Evolutionary conservation across 2,329 filamentous ascomycete species (phyloP).

Genomic region (Xylaria sp.): DNA sequence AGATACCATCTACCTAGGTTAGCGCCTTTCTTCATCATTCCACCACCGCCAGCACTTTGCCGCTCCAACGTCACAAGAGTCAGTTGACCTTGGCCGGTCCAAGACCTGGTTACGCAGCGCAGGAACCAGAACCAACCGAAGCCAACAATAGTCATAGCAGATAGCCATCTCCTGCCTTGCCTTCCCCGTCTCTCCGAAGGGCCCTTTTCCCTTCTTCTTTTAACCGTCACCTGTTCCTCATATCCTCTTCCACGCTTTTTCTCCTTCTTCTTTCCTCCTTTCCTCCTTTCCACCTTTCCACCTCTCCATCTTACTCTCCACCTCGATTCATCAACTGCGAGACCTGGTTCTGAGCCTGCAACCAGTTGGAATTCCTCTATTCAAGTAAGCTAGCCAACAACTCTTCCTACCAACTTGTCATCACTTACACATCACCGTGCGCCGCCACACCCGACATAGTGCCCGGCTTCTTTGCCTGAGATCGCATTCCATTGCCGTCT

Average conservation of each 20-base stretch:
- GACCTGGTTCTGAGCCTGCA: slow-evolving; percentile 10
- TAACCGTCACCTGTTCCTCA: slow-evolving; percentile 1
- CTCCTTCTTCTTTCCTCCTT: not conserved
- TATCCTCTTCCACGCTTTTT: not conserved
- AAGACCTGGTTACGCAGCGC: slow-evolving; percentile 5
- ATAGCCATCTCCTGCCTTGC: not conserved
- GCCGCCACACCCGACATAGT: slow-evolving; percentile 15
- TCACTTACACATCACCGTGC: slow-evolving; percentile 1
- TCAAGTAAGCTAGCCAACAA: slow-evolving; percentile 11
- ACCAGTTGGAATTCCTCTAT: slow-evolving; percentile 4
- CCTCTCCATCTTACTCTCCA: not conserved
- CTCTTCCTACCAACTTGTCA: not conserved
- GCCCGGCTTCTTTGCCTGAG: not conserved
- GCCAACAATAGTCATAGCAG: slow-evolving; percentile 2
- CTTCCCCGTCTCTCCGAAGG: not conserved
- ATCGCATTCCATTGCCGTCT: slow-evolving; percentile 23
- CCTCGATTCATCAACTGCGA: too few relatives aligned
- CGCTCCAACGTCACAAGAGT: slow-evolving; percentile 27
- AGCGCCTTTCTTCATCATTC: slow-evolving; percentile 22
- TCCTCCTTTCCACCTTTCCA: not conserved
- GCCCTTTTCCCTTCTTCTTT: not conserved
- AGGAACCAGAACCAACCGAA: slow-evolving; percentile 15
- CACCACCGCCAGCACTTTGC: slow-evolving; percentile 7
- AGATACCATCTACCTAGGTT: not conserved
- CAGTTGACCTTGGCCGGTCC: slow-evolving; percentile 22